Percentiles rank a stretch among this genome's conserved stretches.
Evolutionary conservation across 345 rosid genomes (phyloP).

Genomic region (Xanthoceras sorbifolium): DNA sequence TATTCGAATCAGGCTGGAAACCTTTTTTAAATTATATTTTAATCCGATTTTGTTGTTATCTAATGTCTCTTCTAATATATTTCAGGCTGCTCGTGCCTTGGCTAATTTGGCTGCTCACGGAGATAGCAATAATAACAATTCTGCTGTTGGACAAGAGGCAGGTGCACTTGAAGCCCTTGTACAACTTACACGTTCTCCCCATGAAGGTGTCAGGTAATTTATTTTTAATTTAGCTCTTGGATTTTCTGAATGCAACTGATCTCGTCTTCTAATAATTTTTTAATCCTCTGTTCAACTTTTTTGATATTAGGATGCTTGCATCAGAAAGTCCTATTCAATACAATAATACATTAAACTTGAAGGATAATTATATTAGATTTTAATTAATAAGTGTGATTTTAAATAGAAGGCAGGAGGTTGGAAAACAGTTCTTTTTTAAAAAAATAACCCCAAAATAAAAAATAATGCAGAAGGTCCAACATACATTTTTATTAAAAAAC

Average conservation of each 20-base stretch:
- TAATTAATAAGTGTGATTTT: not conserved
- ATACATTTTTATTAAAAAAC: not conserved
- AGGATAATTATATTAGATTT: not conserved
- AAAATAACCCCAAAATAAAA: not conserved
- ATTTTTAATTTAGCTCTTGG: not conserved
- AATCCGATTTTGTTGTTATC: conserved; percentile 7
- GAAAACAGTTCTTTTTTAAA: not conserved
- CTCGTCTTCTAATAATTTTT: not conserved
- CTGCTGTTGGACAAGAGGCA: conserved; percentile 94
- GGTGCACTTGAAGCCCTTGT: conserved; percentile 96
- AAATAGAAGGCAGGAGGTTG: not conserved
- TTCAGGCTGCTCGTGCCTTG: conserved; percentile 91
- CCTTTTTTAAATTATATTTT: not conserved
- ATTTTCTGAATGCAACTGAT: not conserved
- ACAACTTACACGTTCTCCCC: conserved; percentile 74
- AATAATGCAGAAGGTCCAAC: not conserved
- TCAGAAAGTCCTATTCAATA: not conserved
- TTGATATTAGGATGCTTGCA: conserved; percentile 7
- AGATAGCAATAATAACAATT: conserved; percentile 85
- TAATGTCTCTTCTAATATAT: conserved; percentile 6
- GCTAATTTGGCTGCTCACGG: conserved; percentile 98
- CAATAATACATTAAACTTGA: not conserved
- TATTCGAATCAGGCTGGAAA: not conserved
- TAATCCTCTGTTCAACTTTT: not conserved
- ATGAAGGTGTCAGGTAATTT: conserved; percentile 88